Percentiles rank a stretch among this genome's conserved stretches.
These are phyloP conservation scores for Aethionema arabicum DNA, from an alignment of 345 rosid genomes.

Conservation along the genomic window DNA sequence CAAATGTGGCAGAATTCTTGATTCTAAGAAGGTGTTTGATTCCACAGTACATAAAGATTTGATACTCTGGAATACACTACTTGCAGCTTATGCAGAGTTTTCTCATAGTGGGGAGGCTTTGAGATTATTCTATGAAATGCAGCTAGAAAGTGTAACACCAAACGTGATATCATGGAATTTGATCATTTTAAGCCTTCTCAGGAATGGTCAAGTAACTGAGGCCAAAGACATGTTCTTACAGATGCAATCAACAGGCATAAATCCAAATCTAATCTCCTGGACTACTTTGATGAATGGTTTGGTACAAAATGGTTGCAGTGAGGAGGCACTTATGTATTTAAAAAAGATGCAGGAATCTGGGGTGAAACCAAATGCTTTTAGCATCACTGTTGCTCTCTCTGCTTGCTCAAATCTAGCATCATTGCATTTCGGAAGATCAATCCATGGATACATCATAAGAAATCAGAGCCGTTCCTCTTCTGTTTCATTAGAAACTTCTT, in stretches of 20 bases:
- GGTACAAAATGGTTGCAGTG: slow-evolving; percentile 45
- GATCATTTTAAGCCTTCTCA: slow-evolving; percentile 53
- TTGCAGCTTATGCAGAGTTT: slow-evolving; percentile 61
- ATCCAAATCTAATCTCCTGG: slow-evolving; percentile 55
- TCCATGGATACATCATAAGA: slow-evolving; percentile 57
- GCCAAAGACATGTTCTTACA: slow-evolving; percentile 60
- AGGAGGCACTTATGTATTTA: slow-evolving; percentile 47
- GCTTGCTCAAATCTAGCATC: slow-evolving; percentile 47
- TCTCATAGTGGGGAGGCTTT: slow-evolving; percentile 57
- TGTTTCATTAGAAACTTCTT: slow-evolving; percentile 44
- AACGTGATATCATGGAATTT: slow-evolving; percentile 69
- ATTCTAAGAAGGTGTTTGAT: slow-evolving; percentile 54
- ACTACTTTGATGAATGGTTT: slow-evolving; percentile 62
- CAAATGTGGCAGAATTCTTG: slow-evolving; percentile 51
- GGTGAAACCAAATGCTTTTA: slow-evolving; percentile 44
- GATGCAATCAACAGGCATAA: slow-evolving; percentile 52
- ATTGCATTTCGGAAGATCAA: slow-evolving; percentile 48
- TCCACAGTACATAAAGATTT: slow-evolving; percentile 46
- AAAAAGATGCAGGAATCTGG: slow-evolving; percentile 58
- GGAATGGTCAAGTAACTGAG: slow-evolving; percentile 49
- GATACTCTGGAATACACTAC: slow-evolving; percentile 60
- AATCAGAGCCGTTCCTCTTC: slow-evolving; percentile 36
- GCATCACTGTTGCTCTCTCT: slow-evolving; percentile 51
- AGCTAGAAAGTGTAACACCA: slow-evolving; percentile 59
- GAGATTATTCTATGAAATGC: slow-evolving; percentile 75